Conservation (phyloP, 129 eudicot genomes). For the Artemisia tridentata region DNA sequence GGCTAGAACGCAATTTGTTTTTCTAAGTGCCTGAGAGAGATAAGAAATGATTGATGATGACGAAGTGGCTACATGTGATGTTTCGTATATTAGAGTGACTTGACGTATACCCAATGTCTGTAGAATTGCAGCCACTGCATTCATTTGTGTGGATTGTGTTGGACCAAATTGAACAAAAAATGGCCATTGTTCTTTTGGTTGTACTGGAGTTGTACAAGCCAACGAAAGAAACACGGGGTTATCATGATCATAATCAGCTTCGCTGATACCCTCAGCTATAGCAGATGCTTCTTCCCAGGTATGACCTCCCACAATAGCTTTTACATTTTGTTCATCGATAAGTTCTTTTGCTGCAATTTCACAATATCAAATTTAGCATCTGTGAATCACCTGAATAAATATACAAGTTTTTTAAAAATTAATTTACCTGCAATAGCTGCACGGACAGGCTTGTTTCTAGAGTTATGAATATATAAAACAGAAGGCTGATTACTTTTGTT, state of each 20-base stretch:
- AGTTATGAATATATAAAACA: constrained; percentile 21
- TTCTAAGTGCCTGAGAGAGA: constrained; percentile 30
- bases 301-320: constrained; percentile 48
- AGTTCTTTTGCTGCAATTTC: constrained; percentile 24
- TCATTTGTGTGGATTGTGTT: constrained; percentile 37
- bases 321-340: constrained; percentile 29
- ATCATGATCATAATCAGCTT: too few relatives aligned
- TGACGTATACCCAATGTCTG: constrained; percentile 34
- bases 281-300: constrained; percentile 49
- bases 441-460: constrained; percentile 26
- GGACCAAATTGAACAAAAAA: constrained; percentile 12
- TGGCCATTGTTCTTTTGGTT: too few relatives aligned
- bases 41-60: constrained; percentile 17
- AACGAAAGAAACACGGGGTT: too few relatives aligned
- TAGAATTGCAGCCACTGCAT: constrained; percentile 44
- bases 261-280: too few relatives aligned
- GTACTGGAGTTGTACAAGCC: too few relatives aligned
- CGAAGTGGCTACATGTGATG: constrained; percentile 14
- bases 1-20: constrained; percentile 21
- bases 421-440: constrained; percentile 43
- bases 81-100: constrained; percentile 35
- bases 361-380: background rate
- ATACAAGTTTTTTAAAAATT: background rate
- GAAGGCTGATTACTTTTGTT: constrained; percentile 15
- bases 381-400: background rate